A percentile compares a stretch with the other conserved stretches of the same genome.
These are phyloP conservation scores for Paxillus rubicundulus DNA, from an alignment of 768 basidiomycete genomes.

Conservation along the genomic window DNA sequence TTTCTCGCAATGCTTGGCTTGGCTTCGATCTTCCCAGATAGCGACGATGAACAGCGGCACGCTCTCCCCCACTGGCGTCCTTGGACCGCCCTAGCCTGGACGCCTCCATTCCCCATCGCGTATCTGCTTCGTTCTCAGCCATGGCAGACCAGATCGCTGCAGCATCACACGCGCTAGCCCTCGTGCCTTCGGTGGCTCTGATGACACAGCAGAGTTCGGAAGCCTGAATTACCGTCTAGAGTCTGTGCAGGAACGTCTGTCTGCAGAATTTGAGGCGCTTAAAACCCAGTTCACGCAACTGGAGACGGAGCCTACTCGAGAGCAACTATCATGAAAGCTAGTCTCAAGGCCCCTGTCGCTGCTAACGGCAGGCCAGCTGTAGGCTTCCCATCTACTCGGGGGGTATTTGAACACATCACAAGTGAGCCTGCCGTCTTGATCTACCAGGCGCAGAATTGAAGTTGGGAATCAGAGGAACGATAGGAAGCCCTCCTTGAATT, in stretches of 20 bases:
- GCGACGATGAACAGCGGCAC: conserved; percentile 3
- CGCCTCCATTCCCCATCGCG: conserved; percentile 22
- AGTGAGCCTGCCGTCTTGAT: conserved; percentile 23
- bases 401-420: conserved; percentile 47
- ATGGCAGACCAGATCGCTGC: conserved; percentile 42
- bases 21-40: neutral
- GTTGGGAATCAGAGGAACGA: conserved; percentile 34
- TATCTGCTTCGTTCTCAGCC: conserved; percentile 38
- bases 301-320: conserved; percentile 27
- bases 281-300: conserved; percentile 21
- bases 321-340: conserved; percentile 31
- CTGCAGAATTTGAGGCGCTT: conserved; percentile 31
- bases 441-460: neutral
- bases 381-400: conserved; percentile 38
- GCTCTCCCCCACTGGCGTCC: neutral
- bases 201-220: conserved; percentile 11
- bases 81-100: conserved; percentile 13
- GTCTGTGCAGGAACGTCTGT: conserved; percentile 33
- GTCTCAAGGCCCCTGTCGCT: conserved; percentile 29
- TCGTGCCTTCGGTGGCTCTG: conserved; percentile 23
- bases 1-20: neutral
- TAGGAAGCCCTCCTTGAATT: conserved; percentile 38
- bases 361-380: conserved; percentile 35
- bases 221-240: conserved; percentile 28
- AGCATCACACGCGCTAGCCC: conserved; percentile 38